Percentiles rank a stretch among this genome's conserved stretches.
phyloP scores from a whole-genome alignment of 2,329 filamentous ascomycete species.

The Ustulina deusta region DNA sequence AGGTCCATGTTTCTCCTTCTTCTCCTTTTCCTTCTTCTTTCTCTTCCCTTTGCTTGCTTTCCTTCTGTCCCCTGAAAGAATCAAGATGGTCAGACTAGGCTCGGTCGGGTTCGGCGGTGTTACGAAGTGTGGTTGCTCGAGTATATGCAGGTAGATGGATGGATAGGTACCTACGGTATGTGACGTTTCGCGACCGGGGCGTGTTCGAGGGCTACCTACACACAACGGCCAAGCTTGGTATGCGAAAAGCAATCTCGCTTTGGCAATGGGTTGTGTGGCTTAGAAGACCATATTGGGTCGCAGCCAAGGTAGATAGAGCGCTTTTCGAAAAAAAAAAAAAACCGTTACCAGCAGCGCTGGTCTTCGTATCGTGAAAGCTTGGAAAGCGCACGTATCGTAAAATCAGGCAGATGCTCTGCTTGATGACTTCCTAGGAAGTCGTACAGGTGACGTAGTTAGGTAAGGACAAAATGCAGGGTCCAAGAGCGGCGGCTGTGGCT shows the following conservation, averaged over 20 bases:
- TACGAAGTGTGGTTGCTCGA: not conserved
- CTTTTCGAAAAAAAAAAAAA: not conserved
- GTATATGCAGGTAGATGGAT: not conserved
- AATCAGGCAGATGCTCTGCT: not conserved
- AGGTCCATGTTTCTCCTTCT: conserved; percentile 40
- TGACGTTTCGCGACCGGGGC: not conserved
- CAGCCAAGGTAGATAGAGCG: not conserved
- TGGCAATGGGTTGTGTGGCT: not conserved
- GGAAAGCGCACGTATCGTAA: not conserved
- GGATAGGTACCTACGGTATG: not conserved
- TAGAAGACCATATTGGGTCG: conserved; percentile 7
- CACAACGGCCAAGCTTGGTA: not conserved
- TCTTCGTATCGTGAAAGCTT: not conserved
- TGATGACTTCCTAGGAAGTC: conserved; percentile 3
- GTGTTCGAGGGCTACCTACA: not conserved
- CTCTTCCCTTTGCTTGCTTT: no score
- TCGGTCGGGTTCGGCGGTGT: not conserved
- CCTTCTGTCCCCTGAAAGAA: not conserved
- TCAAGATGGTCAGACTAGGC: not conserved
- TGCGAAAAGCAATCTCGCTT: conserved; percentile 6
- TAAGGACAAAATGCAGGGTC: not conserved
- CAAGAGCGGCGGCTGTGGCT: conserved; percentile 7
- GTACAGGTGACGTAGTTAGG: conserved; percentile 31
- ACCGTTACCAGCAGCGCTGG: not conserved
- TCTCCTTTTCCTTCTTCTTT: not conserved